phyloP scores from a whole-genome alignment of 2,329 filamentous ascomycete genomes.

The Volutella citrinella region DNA sequence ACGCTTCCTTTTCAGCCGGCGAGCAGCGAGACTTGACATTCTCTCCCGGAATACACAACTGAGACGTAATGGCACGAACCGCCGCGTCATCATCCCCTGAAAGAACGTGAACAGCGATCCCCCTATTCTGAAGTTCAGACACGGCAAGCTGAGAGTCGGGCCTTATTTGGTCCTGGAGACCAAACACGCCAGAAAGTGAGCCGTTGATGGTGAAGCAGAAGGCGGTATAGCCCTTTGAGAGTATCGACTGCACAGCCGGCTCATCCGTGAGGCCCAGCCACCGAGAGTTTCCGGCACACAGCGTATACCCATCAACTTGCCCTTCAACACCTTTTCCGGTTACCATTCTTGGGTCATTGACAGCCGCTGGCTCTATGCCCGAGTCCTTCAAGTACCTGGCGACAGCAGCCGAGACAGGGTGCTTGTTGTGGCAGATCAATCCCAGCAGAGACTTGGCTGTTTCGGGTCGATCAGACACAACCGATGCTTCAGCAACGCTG shows the following conservation, averaged over 20 bases:
- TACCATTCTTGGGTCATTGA: slow-evolving; percentile 34
- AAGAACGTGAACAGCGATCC: slow-evolving; percentile 45
- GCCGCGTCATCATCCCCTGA: slow-evolving; percentile 53
- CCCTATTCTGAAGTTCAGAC: slow-evolving; percentile 31
- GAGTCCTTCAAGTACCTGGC: slow-evolving; percentile 34
- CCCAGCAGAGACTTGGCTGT: too few species aligned
- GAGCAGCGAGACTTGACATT: slow-evolving; percentile 41
- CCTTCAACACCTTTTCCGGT: slow-evolving; percentile 47
- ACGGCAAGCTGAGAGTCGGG: slow-evolving; percentile 38
- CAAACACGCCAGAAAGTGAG: slow-evolving; percentile 38
- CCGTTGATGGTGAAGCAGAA: slow-evolving; percentile 46
- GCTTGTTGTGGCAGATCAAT: slow-evolving; percentile 42
- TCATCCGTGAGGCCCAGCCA: slow-evolving; percentile 41
- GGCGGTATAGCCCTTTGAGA: slow-evolving; percentile 37
- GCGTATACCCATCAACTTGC: slow-evolving; percentile 13
- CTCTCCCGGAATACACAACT: slow-evolving; percentile 36
- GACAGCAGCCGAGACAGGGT: slow-evolving; percentile 53
- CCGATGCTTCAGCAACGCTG: slow-evolving; percentile 31
- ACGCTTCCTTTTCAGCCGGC: slow-evolving; percentile 44
- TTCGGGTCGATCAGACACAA: too few species aligned
- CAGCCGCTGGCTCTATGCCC: slow-evolving; percentile 7
- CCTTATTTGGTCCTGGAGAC: slow-evolving; percentile 46
- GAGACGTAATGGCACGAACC: slow-evolving; percentile 38
- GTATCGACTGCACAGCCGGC: slow-evolving; percentile 30
- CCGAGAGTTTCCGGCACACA: slow-evolving; percentile 48